Base-by-base conservation (phyloP, 2,329 filamentous ascomycete genomes). In the Fusarium cicatricum region DNA sequence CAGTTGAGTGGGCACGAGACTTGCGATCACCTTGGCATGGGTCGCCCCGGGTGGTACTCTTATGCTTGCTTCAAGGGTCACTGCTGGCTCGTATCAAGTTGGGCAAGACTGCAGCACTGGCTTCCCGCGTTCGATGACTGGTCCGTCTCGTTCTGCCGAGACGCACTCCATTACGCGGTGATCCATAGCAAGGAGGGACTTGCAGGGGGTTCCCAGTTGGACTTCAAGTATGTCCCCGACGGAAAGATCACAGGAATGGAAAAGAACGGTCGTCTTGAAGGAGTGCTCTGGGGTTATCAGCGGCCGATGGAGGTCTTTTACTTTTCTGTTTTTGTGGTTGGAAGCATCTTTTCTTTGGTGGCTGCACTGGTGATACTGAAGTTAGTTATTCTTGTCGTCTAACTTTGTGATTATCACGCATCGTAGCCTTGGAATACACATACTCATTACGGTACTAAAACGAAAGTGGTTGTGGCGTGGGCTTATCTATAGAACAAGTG, bases 1-100 rank as follows among this genome's bases (percentile, higher is more conserved):
- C 69, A 71, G 36, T 61, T 78, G 14, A 78, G 77, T 37, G 75
- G 75, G 0, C 64, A 76, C 46, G 64, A 71, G 39, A 53, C 77
- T 12, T 77, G 74, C 42, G 70, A 77, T 43, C 58, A 65, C 2
- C 64, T 78, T 2, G 68, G 70, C 1, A 63, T 78, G 19, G 71
- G 68, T 2, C 55, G 56, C 8, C 75, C 76, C 0, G 63, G 70
- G 2, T 44, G 59, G 55, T 63, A 67, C 36, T 52, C 63, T 2
- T 69, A 72, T 26, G 67, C 66, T 1, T 72, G 67, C 49, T 74
- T 72, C 55, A 62, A 40, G 44, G 72, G 71, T 1, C 64, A 70
- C 31, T 73, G 71, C 44, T 71, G 72, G 66, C 43, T 75, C 3
- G 69, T 76, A 12, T 45, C 49, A 7, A 47, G 29, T 14, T 52